Evolutionary conservation across 163 green algal genomes (phyloP).

Genomic region (Prototheca cutis): DNA sequence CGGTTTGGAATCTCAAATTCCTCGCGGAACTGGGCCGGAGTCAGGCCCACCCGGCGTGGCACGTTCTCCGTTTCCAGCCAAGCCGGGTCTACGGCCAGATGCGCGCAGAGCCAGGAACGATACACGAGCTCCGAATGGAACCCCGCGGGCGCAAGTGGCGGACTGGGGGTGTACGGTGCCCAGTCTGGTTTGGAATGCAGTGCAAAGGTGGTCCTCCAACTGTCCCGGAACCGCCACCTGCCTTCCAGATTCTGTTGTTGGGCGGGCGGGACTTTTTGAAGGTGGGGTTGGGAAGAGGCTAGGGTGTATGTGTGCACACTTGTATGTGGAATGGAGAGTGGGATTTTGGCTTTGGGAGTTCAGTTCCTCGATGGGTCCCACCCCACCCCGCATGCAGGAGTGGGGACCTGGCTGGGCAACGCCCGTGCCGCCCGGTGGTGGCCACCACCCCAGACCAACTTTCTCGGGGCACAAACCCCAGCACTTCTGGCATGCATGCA

Average conservation of each 20-base stretch:
- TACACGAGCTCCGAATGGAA: conserved; percentile 89
- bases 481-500: no score
- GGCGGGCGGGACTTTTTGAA: no score
- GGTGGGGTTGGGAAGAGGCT: no score
- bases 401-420: no score
- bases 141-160: neutral
- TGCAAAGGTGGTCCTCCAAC: conserved; percentile 48
- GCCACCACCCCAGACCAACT: no score
- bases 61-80: conserved; percentile 84
- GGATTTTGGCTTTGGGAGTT: no score
- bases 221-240: conserved; percentile 17
- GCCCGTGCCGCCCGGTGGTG: no score
- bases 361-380: no score
- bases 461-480: neutral
- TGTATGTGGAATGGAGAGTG: no score
- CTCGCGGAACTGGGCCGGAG: conserved; percentile 50
- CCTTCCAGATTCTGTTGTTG: no score
- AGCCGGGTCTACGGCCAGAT: conserved; percentile 37
- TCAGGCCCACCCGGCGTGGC: conserved; percentile 47
- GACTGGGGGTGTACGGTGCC: neutral
- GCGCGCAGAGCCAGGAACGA: conserved; percentile 79
- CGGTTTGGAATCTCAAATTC: conserved; percentile 74
- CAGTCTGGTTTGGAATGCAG: neutral
- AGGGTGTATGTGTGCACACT: neutral
- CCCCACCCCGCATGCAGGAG: no score